Base-by-base conservation (phyloP, 208 protist species). In the Leishmania major region DNA sequence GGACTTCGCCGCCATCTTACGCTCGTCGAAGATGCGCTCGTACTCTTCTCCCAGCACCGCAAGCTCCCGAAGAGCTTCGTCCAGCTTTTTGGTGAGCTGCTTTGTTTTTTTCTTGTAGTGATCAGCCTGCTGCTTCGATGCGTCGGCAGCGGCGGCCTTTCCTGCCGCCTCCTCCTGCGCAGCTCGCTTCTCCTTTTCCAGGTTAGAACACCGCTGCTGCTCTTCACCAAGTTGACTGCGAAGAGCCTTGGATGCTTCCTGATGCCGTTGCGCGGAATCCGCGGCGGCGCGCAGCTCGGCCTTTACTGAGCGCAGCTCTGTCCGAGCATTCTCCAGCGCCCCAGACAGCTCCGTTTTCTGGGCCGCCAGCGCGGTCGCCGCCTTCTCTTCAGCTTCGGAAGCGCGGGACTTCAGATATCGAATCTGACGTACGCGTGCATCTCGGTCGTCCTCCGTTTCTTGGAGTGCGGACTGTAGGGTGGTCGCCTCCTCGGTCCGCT, bases 21-120 rank as follows among this genome's bases (percentile, higher is more conserved):
- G 57, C 67, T 87, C 83, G 13, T 47, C 59, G 43, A 59, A 82
- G 51, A 80, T 77, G 2, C 43, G 45, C 57, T 71, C 77, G 51
- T 77, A 75, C 51, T 86, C 79, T 43, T 89, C 80, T 25, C 40
- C 77, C 22, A 73, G 82, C 75, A 75, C 55, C 51, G 80, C 77
- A 45, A 91, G 62, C 77, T 89, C 86, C 15, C 22, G 43, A 49
- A 72, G 35, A 37, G 64, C 79, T 17, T 79, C 67, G n/a, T 35
- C 75, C 28, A 86, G 80, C 77, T 78, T 72, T 40, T 66, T 60
- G 1, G 31, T 28, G 51, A 79, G 25, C 0, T 43, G 40, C 47
- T 22, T 77, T 28, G 51, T 8, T 53, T 82, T 80, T 28, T 73
- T 70, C 79, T 80, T 77, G 70, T 84, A 77, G 10, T 66, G 80